Evolutionary conservation across 106 monocot species (phyloP).

Genomic region (Amphibolis antarctica): DNA sequence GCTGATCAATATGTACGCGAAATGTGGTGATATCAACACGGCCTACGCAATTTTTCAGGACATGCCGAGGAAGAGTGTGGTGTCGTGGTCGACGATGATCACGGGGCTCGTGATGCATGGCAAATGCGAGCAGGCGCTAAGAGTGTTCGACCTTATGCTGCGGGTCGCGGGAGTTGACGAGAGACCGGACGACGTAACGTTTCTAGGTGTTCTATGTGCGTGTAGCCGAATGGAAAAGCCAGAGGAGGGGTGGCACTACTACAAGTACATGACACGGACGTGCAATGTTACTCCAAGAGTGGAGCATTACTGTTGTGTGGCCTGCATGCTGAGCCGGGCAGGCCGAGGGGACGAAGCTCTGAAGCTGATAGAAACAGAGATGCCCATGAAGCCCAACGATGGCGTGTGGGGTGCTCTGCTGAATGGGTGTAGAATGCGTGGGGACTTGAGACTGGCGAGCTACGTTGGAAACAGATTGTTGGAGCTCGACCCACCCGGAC

Average conservation of each 20-base stretch:
- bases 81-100: conserved; percentile 34
- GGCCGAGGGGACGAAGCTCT: conserved; percentile 12
- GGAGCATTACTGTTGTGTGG: conserved; percentile 35
- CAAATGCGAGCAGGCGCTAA: conserved; percentile 9
- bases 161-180: not conserved
- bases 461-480: conserved; percentile 7
- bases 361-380: conserved; percentile 14
- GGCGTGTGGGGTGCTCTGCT: conserved; percentile 22
- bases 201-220: conserved; percentile 20
- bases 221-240: conserved; percentile 19
- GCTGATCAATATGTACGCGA: conserved; percentile 34
- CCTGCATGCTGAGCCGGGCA: conserved; percentile 27
- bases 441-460: conserved; percentile 14
- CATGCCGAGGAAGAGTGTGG: conserved; percentile 21
- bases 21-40: conserved; percentile 20
- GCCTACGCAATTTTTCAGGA: conserved; percentile 10
- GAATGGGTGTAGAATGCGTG: conserved; percentile 14
- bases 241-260: conserved; percentile 15
- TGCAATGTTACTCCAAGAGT: conserved; percentile 20
- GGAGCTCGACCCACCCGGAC: conserved; percentile 17
- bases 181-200: conserved; percentile 23
- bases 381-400: conserved; percentile 26
- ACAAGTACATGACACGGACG: conserved; percentile 11
- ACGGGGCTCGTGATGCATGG: conserved; percentile 21
- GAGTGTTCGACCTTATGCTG: conserved; percentile 20